Conservation (phyloP, 1,284 basidiomycete genomes). For the Apiotrichum siamense region DNA sequence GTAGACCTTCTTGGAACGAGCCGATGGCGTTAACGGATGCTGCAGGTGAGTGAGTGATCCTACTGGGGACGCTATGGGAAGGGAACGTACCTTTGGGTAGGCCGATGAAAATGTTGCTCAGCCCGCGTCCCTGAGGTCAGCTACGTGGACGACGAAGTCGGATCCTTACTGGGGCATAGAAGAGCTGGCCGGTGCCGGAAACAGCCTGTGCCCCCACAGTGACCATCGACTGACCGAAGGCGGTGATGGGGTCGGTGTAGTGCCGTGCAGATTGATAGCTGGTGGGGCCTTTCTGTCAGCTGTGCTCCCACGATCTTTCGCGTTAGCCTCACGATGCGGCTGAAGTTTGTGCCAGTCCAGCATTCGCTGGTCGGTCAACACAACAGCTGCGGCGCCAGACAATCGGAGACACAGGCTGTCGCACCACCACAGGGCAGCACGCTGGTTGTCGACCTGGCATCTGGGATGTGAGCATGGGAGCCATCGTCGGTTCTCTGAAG, state of each 20-base stretch:
- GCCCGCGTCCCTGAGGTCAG: conserved; percentile 42
- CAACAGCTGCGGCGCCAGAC: conserved; percentile 55
- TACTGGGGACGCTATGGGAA: neutral
- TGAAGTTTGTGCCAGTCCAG: conserved; percentile 51
- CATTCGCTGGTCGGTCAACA: conserved; percentile 51
- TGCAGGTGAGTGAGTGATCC: neutral
- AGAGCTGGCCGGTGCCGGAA: conserved; percentile 50
- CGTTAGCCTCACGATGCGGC: conserved; percentile 49
- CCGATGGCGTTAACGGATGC: conserved; percentile 47
- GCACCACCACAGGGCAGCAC: conserved; percentile 58
- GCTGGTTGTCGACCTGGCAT: conserved; percentile 55
- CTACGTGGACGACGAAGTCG: neutral
- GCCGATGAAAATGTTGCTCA: conserved; percentile 51
- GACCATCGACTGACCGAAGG: conserved; percentile 52
- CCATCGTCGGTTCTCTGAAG: neutral
- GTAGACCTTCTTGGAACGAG: conserved; percentile 51
- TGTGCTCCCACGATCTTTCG: neutral
- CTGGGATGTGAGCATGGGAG: conserved; percentile 26
- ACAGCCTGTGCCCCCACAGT: conserved; percentile 52
- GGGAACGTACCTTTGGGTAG: conserved; percentile 35
- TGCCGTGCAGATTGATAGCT: conserved; percentile 51
- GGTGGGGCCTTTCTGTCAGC: conserved; percentile 49
- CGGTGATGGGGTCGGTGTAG: conserved; percentile 11
- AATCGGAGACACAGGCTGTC: conserved; percentile 54
- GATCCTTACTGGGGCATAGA: conserved; percentile 46